A percentile compares a stretch with the other conserved stretches of the same genome.
Evolutionary conservation across 2,329 filamentous ascomycete species (phyloP).

Genomic region (Hypocrella siamensis): DNA sequence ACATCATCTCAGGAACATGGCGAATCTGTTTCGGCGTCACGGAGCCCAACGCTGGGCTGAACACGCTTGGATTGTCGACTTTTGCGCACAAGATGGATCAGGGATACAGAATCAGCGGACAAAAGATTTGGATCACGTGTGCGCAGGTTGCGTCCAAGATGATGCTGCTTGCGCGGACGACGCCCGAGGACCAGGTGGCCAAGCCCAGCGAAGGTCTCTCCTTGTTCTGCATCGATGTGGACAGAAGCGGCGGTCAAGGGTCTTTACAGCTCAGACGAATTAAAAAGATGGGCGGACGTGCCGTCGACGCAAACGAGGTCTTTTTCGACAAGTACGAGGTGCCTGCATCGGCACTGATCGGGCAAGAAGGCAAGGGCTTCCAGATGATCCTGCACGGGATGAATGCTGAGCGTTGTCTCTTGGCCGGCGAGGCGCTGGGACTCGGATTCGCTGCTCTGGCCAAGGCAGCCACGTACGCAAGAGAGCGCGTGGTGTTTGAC

Average conservation of each 20-base stretch:
- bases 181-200: constrained; percentile 46
- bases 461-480: constrained; percentile 49
- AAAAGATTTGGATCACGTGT: constrained; percentile 84
- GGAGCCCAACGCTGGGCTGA: constrained; percentile 67
- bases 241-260: constrained; percentile 32
- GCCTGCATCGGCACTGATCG: constrained; percentile 48
- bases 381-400: constrained; percentile 65
- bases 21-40: constrained; percentile 71
- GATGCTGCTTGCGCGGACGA: constrained; percentile 68
- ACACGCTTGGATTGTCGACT: constrained; percentile 58
- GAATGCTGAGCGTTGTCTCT: constrained; percentile 62
- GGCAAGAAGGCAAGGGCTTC: constrained; percentile 62
- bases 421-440: constrained; percentile 67
- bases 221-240: constrained; percentile 66
- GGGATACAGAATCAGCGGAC: constrained; percentile 53
- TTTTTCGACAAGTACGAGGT: constrained; percentile 72
- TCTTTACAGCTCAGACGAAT: constrained; percentile 56
- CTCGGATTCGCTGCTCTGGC: constrained; percentile 58
- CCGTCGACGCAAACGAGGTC: constrained; percentile 73
- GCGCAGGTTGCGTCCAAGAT: constrained; percentile 72
- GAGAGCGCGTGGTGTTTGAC: constrained; percentile 50
- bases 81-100: constrained; percentile 35
- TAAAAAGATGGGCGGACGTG: constrained; percentile 72
- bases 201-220: constrained; percentile 64
- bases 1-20: constrained; percentile 56